Percentiles rank a stretch among this genome's conserved stretches.
Conservation (phyloP, 2,329 filamentous ascomycete genomes). For the Exophiala aquamarina region DNA sequence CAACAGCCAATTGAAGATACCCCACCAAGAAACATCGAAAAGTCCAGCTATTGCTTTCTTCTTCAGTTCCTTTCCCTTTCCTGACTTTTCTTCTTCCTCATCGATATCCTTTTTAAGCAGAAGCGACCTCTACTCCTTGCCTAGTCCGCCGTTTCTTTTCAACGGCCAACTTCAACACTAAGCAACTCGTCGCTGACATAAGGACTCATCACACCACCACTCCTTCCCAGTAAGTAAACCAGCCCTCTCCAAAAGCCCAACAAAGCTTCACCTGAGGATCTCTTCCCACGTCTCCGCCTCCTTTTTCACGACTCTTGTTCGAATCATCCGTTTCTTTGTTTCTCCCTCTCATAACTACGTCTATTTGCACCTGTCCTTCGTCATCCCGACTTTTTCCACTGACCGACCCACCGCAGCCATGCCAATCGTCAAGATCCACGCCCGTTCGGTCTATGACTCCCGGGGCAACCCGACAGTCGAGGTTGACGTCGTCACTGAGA, state of each 20-base stretch:
- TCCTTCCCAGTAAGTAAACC: slow-evolving; percentile 15
- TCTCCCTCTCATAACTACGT: neutral
- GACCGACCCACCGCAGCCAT: slow-evolving; percentile 50
- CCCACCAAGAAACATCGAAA: slow-evolving; percentile 26
- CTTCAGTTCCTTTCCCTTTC: neutral
- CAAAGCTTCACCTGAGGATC: neutral
- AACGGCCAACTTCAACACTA: slow-evolving; percentile 5
- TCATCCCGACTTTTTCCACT: slow-evolving; percentile 13
- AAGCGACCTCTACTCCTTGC: slow-evolving; percentile 10
- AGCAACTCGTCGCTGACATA: slow-evolving; percentile 19
- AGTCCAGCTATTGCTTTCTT: slow-evolving; percentile 8
- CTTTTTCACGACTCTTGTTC: neutral
- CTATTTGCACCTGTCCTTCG: neutral
- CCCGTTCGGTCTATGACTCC: slow-evolving; percentile 97
- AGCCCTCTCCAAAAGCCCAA: slow-evolving; percentile 1
- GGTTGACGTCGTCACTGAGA: slow-evolving; percentile 95
- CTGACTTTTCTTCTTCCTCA: slow-evolving; percentile 1
- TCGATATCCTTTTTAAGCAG: too few species aligned
- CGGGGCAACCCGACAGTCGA: slow-evolving; percentile 97
- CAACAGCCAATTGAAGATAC: slow-evolving; percentile 5
- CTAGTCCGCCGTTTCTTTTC: slow-evolving; percentile 5
- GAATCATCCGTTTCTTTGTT: neutral
- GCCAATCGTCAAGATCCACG: slow-evolving; percentile 87
- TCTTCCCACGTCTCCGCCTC: slow-evolving; percentile 2
- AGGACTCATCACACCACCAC: slow-evolving; percentile 17